Evolutionary conservation across 768 basidiomycete genomes (phyloP), one percentile per base, ranked within the genome.

Genomic region (Calocybe cyanea): DNA sequence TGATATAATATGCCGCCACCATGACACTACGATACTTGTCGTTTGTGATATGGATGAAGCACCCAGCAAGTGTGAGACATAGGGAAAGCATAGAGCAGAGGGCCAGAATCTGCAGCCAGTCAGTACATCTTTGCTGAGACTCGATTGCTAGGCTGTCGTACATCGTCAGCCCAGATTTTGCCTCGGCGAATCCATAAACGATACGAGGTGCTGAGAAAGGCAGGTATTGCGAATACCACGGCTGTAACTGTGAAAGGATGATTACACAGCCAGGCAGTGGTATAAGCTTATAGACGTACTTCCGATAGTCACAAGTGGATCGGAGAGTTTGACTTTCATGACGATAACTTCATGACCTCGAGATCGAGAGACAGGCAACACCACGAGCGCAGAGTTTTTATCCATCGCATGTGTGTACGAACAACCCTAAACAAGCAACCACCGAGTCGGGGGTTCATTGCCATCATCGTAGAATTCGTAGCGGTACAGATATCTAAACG

Each of bases 151-250:
- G n/a, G n/a, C n/a, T 6, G 11, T 28, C 25, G 25, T 28, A 68
- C 68, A 52, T 70, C 71, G 50, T 72, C 68, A 17, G 60, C 53
- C 66, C 65, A 69, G n/a, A 63, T 50, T 23, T 57, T 48, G 1
- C 54, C 50, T 41, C 66, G 56, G 31, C 68, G 58, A 15, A 69
- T 53, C 34, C 52, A 59, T 9, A 70, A 46, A 9, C 69, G 62
- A 32, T 58, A 58, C 13, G 60, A 8, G 1, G 68, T 69, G 10
- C 63, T 59, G 1, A 55, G 43, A 19, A 66, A 57, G 18, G 69
- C 65, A 9, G 64, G 54, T 14, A 60, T 56, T 31, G 63, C 62
- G 50, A 64, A 69, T 45, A 65, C 56, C 21, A 57, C 56, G 11
- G 59, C 56, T n/a, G 64, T 61, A 36, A 68, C 68, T 69, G 36